Conservation (phyloP, 495 filamentous ascomycete species). For the Penicillium silybi region DNA sequence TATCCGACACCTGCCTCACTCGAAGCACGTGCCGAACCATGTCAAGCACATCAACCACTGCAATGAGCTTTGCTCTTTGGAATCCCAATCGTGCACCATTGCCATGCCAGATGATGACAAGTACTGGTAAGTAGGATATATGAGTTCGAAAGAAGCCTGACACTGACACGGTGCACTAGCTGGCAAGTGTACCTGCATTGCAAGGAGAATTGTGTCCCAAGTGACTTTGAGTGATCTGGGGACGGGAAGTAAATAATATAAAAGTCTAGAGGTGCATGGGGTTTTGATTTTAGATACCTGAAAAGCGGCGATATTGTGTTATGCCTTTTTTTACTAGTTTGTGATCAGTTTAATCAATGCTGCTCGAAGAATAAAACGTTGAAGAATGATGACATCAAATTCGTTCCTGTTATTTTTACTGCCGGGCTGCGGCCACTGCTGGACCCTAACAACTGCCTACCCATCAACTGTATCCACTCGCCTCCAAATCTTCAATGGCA, state of each 20-base stretch:
- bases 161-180: conserved; percentile 4
- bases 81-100: conserved; percentile 24
- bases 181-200: conserved; percentile 21
- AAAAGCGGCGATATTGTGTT: not conserved
- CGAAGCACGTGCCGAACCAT: conserved; percentile 8
- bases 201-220: conserved; percentile 17
- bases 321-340: not conserved
- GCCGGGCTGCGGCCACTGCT: no score
- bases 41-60: conserved; percentile 20
- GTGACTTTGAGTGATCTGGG: conserved; percentile 11
- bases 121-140: conserved; percentile 23
- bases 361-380: no score
- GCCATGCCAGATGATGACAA: conserved; percentile 26
- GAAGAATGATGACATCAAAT: no score
- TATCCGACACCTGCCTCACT: not conserved
- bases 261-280: not conserved
- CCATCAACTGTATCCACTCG: no score
- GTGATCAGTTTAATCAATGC: not conserved
- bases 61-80: conserved; percentile 25
- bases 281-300: not conserved
- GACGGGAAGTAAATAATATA: not conserved
- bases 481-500: no score
- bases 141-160: not conserved
- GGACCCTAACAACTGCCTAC: no score
- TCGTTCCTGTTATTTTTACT: no score